These are phyloP conservation scores for Cercospora canescens DNA, from an alignment of 2,329 filamentous ascomycete genomes.

Conservation along the genomic window DNA sequence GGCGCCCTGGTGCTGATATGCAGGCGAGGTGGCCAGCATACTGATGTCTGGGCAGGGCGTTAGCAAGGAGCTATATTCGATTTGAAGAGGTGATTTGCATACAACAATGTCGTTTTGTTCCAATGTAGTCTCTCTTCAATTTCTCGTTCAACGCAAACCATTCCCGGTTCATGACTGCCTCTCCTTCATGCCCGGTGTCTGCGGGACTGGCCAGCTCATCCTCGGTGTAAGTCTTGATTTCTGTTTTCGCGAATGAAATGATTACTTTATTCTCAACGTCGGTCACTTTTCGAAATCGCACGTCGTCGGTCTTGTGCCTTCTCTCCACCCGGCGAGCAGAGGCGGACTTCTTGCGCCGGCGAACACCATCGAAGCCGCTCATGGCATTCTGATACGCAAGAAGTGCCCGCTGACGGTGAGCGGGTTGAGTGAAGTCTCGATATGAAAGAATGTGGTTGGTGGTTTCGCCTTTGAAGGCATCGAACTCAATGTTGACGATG, in stretches of 20 bases:
- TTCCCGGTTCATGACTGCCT: slow-evolving; percentile 35
- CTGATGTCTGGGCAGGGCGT: slow-evolving; percentile 29
- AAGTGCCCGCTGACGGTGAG: slow-evolving; percentile 31
- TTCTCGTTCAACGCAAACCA: slow-evolving; percentile 38
- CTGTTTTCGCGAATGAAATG: slow-evolving; percentile 35
- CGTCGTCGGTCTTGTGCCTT: slow-evolving; percentile 13
- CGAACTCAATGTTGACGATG: slow-evolving; percentile 46
- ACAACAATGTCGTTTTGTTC: slow-evolving; percentile 33
- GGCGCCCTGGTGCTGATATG: slow-evolving; percentile 45
- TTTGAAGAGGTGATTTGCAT: neutral
- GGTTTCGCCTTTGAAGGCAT: slow-evolving; percentile 36
- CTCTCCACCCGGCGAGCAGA: slow-evolving; percentile 8
- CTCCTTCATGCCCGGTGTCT: slow-evolving; percentile 33
- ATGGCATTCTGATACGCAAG: slow-evolving; percentile 24
- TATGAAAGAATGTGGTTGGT: slow-evolving; percentile 37
- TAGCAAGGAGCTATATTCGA: neutral
- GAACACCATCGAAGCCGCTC: slow-evolving; percentile 11
- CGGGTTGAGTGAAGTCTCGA: slow-evolving; percentile 30
- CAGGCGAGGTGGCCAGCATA: slow-evolving; percentile 43
- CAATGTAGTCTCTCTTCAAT: slow-evolving; percentile 32
- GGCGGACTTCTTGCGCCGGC: slow-evolving; percentile 15
- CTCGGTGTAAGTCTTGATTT: slow-evolving; percentile 31
- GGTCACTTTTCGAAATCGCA: slow-evolving; percentile 32
- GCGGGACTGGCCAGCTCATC: slow-evolving; percentile 31
- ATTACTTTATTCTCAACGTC: slow-evolving; percentile 30